Evolutionary conservation across 495 filamentous ascomycete species (phyloP), one percentile per base, ranked within the genome.

Genomic region (Aspergillus saccharolyticus): DNA sequence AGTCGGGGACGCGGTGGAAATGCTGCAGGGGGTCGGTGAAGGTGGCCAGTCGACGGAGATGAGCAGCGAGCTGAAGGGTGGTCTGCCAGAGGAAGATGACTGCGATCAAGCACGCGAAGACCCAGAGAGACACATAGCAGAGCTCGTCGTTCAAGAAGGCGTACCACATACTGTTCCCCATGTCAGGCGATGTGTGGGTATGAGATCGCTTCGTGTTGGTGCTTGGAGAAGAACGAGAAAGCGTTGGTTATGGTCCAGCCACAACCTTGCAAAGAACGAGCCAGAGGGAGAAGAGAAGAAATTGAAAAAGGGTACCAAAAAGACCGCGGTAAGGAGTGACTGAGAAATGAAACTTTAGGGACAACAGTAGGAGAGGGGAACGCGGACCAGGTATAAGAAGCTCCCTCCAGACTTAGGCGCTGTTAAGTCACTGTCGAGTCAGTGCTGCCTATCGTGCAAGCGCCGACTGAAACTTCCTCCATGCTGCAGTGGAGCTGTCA

Each of bases 11-110:
- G 15, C 22, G 47, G 22, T 50, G 47, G 22, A 28, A 50, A 1
- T 16, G 14, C 24, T 50, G 47, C 3, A 16, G 17, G 5, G 9
- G 4, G 47, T 50, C 47, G 15, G 47, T 50, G 47, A 50, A 50
- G 47, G 20, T 50, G 24, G 47, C 22, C 47, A 50, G 47, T 24
- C 47, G 47, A 0, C 47, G 47, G 16, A 50, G 47, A 28, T 50
- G 47, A 14, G 47, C 47, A 28, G 24, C 24, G 9, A 50, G 9
- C 15, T 28, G 47, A 5, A 17, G 5, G 10, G 22, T 10, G 14
- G 24, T 24, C 47, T 50, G 47, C 47, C 47, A 50, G 47, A 25
- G 7, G 47, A 50, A 50, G 22, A 50, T 24, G 4, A 50, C 6
- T 12, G 22, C 47, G 47, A 50, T 50, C 21, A 50, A 17, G 47